Evolutionary conservation across 345 rosid genomes (phyloP).

Genomic region (Bruguiera gymnorhiza): DNA sequence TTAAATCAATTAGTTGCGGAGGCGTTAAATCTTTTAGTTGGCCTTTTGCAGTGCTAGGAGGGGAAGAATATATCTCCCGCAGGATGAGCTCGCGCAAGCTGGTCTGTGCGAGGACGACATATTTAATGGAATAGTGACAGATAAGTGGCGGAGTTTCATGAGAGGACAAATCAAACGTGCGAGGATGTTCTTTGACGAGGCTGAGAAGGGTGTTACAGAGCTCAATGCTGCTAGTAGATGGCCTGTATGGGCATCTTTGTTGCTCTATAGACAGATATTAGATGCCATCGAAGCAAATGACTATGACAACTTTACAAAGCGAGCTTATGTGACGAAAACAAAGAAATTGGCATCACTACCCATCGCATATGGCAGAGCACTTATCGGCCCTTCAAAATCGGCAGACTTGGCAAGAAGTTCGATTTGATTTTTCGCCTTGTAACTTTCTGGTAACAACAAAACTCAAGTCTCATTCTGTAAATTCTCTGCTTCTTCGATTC

Average conservation of each 20-base stretch:
- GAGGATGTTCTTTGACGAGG: constrained; percentile 48
- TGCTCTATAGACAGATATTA: constrained; percentile 43
- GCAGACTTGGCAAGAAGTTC: constrained; percentile 1
- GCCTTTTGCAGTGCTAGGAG: constrained; percentile 36
- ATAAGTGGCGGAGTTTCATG: constrained; percentile 51
- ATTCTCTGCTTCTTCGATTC: background rate
- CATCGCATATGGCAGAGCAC: constrained; percentile 42
- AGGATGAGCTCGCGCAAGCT: constrained; percentile 38
- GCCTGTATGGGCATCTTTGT: constrained; percentile 54
- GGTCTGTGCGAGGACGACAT: constrained; percentile 49
- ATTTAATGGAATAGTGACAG: constrained; percentile 39
- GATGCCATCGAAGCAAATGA: constrained; percentile 54
- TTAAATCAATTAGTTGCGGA: background rate
- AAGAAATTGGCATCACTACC: constrained; percentile 41
- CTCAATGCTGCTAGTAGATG: constrained; percentile 44
- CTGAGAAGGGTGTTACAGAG: constrained; percentile 46
- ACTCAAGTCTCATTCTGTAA: background rate
- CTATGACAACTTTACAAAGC: constrained; percentile 43
- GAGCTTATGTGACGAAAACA: constrained; percentile 48
- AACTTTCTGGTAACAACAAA: background rate
- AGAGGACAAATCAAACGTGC: constrained; percentile 50
- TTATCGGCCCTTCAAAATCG: constrained; percentile 26
- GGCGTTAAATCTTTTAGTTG: background rate
- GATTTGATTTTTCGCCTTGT: background rate
- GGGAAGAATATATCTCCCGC: constrained; percentile 54